Evolutionary conservation across 108 stramenopile species (phyloP), one percentile per base, ranked within the genome.

Genomic region (Cyclotella choctawhatcheeana): DNA sequence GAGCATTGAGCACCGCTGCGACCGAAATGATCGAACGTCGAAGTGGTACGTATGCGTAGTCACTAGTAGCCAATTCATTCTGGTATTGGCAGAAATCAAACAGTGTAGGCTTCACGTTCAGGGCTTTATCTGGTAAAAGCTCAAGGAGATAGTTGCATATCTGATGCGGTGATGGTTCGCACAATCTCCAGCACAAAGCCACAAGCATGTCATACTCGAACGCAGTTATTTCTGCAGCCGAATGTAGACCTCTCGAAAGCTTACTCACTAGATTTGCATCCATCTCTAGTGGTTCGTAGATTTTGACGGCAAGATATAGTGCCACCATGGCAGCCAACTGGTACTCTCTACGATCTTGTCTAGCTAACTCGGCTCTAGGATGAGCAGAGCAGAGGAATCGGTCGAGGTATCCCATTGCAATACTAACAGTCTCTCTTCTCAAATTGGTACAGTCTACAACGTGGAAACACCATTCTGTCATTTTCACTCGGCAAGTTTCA

Each of bases 131-230:
- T 25, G 76, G 63, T 43, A 77, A 61, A 2, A 77, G 76, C 29
- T 77, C 76, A 0, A 77, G 26, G 34, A 71, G 44, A 33, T 56
- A 73, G 43, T 58, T 73, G 43, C 34, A 51, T 13, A 64, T 62
- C 61, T 64, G 63, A 29, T 50, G 37, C 12, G 86, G 45, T 1
- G 89, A 87, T 26, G 88, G 89, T 24, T 88, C 87, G 65, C 77
- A 81, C 25, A 90, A 69, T 51, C 85, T 69, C 88, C 89, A 93
- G 17, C 83, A 69, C 21, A 93, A 50, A 14, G 86, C 88, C 14
- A 83, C 69, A 44, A 93, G 47, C 44, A 93, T 85, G 22, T 82
- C 84, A 67, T 85, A 52, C 67, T 93, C 92, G 81, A 84, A 85
- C 4, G 72, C 62, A 29, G 79, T 81, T 66, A 93, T 89, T 53